Base-by-base conservation (phyloP, 371 early-diverging fungal species). In the Cokeromyces recurvatus region DNA sequence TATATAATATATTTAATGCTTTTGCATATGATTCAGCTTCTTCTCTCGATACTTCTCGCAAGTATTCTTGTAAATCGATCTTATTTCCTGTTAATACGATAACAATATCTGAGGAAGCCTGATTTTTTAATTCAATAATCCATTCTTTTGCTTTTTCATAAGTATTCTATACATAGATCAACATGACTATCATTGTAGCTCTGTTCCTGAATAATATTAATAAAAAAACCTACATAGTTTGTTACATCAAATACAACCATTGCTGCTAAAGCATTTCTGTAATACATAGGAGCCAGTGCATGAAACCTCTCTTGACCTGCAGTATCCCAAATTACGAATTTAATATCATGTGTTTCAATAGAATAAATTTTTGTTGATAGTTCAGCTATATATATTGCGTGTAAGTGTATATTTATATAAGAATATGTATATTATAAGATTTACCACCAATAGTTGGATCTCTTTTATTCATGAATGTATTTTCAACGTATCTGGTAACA, bases 221-320 rank as follows among this genome's bases (percentile, higher is more conserved):
- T 11, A 32, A 12, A 40, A 21, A 19, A 19, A 7, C n/a, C 16
- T 23, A 82, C 85, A 48, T 84, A 69, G 69, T 94, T 92, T 32
- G 98, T 97, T 53, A 73, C 57, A 59, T 99, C 99, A 71, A 95
- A 99, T 2, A 91, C 95, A 11, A 96, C 91, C 9, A 95, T 83
- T 1, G 97, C 95, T n/a, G 92, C 94, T 65, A 90, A 89, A 4
- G 98, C 98, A 57, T 94, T 94, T 49, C 99, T 79, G 72, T 98
- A 99, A 72, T 98, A 99, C 94, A 95, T 96, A 31, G 96, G 98
- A 20, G 99, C 98, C 39, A 99, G 81, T 20, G 86, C 86, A 67
- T 86, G 85, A 57, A 85, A 95, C 45, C 94, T 81, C 64, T 95
- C 74, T 74, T 90, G 95, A 29, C 89, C 93, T 15, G 94, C 94